phyloP scores from a whole-genome alignment of 257 asterid species.

The Datura wrightii region DNA sequence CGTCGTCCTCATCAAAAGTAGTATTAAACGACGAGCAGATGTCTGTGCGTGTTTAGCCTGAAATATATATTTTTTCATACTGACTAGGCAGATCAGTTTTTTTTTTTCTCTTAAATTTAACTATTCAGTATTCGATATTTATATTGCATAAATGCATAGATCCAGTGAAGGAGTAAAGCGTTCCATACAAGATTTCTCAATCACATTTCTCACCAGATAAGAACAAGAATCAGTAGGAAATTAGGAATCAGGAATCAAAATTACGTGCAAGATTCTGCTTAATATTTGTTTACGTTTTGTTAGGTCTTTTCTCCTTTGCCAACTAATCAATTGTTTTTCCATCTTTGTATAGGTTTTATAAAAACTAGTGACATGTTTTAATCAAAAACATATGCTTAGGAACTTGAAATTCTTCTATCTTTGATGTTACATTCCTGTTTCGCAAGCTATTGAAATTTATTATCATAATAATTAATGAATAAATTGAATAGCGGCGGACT shows the following conservation, averaged over 20 bases:
- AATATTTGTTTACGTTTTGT: constrained; percentile 12
- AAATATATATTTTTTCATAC: too few species aligned
- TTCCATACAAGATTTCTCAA: too few species aligned
- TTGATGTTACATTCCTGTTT: not conserved
- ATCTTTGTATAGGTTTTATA: not conserved
- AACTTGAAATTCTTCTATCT: not conserved
- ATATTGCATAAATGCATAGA: too few species aligned
- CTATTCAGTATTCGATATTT: too few species aligned
- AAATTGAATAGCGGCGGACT: too few species aligned
- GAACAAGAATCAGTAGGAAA: not conserved
- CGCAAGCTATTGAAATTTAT: not conserved
- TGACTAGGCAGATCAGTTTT: too few species aligned
- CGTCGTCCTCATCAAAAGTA: too few species aligned
- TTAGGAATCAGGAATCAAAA: not conserved
- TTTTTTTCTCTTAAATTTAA: too few species aligned
- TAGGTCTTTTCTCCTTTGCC: not conserved
- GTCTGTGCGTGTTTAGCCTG: too few species aligned
- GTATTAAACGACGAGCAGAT: too few species aligned
- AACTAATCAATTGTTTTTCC: not conserved
- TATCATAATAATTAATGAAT: not conserved
- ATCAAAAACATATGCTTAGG: not conserved
- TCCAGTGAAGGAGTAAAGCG: not conserved
- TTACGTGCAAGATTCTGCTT: constrained; percentile 18
- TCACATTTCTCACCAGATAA: not conserved
- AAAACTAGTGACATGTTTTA: not conserved